Evolutionary conservation across 306 rosid genomes (phyloP), one percentile per base, ranked within the genome.

Genomic region (Purshia tridentata): DNA sequence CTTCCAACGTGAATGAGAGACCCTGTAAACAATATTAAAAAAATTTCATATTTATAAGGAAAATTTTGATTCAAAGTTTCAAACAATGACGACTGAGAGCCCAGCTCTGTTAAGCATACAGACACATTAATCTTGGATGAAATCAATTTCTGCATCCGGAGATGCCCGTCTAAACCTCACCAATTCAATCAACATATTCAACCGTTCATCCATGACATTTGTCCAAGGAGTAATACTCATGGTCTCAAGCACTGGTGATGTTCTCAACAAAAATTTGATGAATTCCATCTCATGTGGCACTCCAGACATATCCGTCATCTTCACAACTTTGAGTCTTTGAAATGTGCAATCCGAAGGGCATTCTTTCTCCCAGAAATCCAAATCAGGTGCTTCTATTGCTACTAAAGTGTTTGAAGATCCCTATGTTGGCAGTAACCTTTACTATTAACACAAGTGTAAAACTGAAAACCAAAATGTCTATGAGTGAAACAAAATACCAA

Each of bases 121-220:
- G 8, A 11, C 35, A 39, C 73, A 73, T 81, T 81, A 91, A 55
- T 77, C 85, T 8, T 69, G 81, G 74, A 51, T n/a, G 78, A 89
- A 94, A 55, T 77, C 0, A 73, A 90, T 74, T 86, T 84, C 95
- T 35, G 96, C 96, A 48, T 23, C 73, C 48, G 96, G 67, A 67
- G 99, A 95, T 72, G 99, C 97, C 55, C 98, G 82, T 58, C 82
- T 76, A 75, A 87, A 91, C 69, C 79, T 90, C 80, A 87, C 75
- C 88, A 94, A 76, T 71, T 91, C 92, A 12, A 80, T 75, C 89
- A 88, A 76, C 84, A 91, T 83, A 60, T 80, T 81, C 81, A 89
- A 22, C 29, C 80, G 83, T 69, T 76, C 84, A 49, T 86, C 89
- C 67, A 49, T 37, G 75, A 70, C 84, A 77, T 64, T 76, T 23